phyloP scores from a whole-genome alignment of 1,284 basidiomycete species.

The Pseudozyma sp. region DNA sequence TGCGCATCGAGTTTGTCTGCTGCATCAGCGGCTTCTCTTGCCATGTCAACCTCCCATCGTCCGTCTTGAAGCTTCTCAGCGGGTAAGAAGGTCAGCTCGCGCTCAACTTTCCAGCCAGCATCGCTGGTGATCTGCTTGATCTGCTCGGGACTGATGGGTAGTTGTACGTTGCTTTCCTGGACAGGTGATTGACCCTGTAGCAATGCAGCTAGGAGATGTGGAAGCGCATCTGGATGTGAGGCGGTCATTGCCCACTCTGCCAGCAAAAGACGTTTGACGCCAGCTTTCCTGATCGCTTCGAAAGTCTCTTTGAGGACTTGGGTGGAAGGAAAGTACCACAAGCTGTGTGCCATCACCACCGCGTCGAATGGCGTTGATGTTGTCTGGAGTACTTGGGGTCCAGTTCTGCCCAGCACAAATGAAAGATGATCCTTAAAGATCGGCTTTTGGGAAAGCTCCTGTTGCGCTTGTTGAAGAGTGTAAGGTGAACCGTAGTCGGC shows the following conservation, averaged over 20 bases:
- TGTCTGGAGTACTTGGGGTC: conserved; percentile 8
- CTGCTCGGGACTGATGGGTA: conserved; percentile 15
- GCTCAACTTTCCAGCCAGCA: conserved; percentile 20
- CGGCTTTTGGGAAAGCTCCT: conserved; percentile 3
- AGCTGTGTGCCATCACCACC: conserved; percentile 22
- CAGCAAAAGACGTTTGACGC: conserved; percentile 26
- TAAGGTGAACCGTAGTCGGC: conserved; percentile 23
- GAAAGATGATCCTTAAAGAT: conserved; percentile 5
- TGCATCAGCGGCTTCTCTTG: conserved; percentile 8
- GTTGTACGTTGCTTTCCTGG: conserved; percentile 14
- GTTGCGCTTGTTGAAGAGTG: conserved; percentile 30
- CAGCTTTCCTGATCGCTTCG: conserved; percentile 11
- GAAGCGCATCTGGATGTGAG: conserved; percentile 22
- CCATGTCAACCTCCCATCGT: conserved; percentile 25
- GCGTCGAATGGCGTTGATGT: conserved; percentile 3
- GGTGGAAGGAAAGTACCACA: conserved; percentile 30
- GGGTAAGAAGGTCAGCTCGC: conserved; percentile 17
- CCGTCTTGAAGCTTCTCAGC: conserved; percentile 25
- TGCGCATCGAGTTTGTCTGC: background rate
- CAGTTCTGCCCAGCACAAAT: conserved; percentile 23
- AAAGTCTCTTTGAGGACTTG: conserved; percentile 12
- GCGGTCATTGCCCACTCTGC: conserved; percentile 34
- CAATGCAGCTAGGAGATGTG: conserved; percentile 23
- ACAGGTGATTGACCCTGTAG: conserved; percentile 31
- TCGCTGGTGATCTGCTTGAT: conserved; percentile 9